These are phyloP conservation scores for Naumovozyma dairenensis DNA, from an alignment of 805 yeast species.

Conservation along the genomic window DNA sequence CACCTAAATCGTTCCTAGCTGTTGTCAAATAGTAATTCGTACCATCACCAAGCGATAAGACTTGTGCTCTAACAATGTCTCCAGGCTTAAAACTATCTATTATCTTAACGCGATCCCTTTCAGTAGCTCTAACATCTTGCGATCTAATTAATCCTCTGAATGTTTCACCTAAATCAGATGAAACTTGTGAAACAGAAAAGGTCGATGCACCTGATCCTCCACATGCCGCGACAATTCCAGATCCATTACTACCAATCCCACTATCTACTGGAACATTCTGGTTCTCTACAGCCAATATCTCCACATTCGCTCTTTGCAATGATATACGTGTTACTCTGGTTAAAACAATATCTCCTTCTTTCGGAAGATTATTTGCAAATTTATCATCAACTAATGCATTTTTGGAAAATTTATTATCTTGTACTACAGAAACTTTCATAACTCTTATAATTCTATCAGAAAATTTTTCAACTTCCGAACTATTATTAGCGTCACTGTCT, in stretches of 20 bases:
- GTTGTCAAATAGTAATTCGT: constrained; percentile 82
- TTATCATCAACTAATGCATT: constrained; percentile 14
- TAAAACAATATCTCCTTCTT: constrained; percentile 74
- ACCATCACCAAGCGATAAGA: constrained; percentile 87
- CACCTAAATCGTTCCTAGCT: constrained; percentile 87
- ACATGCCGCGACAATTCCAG: constrained; percentile 33
- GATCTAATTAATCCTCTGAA: constrained; percentile 78
- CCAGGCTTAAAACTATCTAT: constrained; percentile 81
- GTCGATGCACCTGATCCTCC: constrained; percentile 48
- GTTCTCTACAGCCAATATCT: constrained; percentile 58
- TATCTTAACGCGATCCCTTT: constrained; percentile 76
- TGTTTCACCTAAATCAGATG: constrained; percentile 74
- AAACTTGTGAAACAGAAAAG: constrained; percentile 35
- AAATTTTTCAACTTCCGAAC: not conserved
- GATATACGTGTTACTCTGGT: constrained; percentile 63
- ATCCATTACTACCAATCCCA: constrained; percentile 55
- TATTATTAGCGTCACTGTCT: not conserved
- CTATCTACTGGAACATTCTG: constrained; percentile 49
- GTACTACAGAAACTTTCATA: constrained; percentile 24
- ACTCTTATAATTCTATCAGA: constrained; percentile 13
- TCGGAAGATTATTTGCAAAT: constrained; percentile 51
- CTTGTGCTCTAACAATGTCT: constrained; percentile 77
- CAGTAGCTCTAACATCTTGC: constrained; percentile 86
- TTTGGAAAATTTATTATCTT: constrained; percentile 9
- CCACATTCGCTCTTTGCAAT: constrained; percentile 64